A percentile compares a stretch with the other conserved stretches of the same genome.
Conservation (phyloP, 1,284 basidiomycete species). For the Boletus semigastroideus region DNA sequence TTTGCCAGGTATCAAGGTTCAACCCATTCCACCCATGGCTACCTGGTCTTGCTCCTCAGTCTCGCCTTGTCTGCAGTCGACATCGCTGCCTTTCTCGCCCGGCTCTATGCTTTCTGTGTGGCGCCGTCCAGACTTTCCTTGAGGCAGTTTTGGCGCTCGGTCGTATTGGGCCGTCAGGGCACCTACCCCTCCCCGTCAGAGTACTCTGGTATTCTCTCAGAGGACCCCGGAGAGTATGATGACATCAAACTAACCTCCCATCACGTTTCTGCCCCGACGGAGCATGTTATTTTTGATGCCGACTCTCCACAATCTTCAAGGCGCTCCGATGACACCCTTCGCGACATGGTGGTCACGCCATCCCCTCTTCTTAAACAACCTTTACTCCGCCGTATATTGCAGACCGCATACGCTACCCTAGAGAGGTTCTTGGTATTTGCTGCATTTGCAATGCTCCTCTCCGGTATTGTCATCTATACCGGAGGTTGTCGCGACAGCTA, state of each 20-base stretch:
- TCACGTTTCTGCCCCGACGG: conserved; percentile 47
- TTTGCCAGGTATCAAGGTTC: conserved; percentile 63
- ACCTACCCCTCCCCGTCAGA: conserved; percentile 33
- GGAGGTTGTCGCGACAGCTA: conserved; percentile 78
- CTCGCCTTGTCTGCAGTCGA: conserved; percentile 60
- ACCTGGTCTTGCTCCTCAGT: conserved; percentile 55
- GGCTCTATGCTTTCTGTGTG: conserved; percentile 48
- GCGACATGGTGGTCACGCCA: conserved; percentile 38
- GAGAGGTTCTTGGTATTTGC: conserved; percentile 69
- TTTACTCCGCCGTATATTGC: conserved; percentile 43
- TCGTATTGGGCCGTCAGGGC: conserved; percentile 49
- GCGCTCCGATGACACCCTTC: conserved; percentile 69
- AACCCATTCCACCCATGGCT: conserved; percentile 65
- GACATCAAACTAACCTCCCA: conserved; percentile 29
- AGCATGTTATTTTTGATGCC: conserved; percentile 51
- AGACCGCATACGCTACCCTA: conserved; percentile 47
- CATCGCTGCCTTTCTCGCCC: conserved; percentile 45
- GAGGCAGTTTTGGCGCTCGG: conserved; percentile 52
- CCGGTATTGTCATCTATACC: conserved; percentile 78
- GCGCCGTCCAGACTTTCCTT: conserved; percentile 46
- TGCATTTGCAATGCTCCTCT: conserved; percentile 63
- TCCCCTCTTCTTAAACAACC: conserved; percentile 21
- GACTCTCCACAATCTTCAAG: conserved; percentile 41
- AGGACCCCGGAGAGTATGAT: conserved; percentile 56
- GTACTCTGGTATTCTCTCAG: conserved; percentile 55